Evolutionary conservation across 73 alveolate species (phyloP).

Genomic region (Paramecium pentaurelia): DNA sequence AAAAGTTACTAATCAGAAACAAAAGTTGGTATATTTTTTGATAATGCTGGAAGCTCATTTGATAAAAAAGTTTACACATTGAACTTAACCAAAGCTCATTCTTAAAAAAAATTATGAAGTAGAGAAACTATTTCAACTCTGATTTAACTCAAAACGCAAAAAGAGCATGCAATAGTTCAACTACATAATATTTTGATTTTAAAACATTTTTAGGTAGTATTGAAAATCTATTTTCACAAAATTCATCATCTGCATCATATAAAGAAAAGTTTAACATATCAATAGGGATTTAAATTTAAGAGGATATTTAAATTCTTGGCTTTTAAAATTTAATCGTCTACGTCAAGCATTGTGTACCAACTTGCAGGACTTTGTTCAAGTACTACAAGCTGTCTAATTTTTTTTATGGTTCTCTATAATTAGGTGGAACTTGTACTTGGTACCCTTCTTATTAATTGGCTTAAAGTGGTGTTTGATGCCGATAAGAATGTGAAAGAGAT

Average conservation of each 20-base stretch:
- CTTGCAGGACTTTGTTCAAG: background rate
- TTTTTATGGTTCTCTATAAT: background rate
- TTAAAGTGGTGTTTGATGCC: background rate
- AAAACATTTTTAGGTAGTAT: background rate
- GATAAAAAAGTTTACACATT: background rate
- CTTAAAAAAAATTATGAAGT: background rate
- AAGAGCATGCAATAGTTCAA: background rate
- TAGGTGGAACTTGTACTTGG: background rate
- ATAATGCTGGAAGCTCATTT: background rate
- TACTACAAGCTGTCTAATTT: background rate
- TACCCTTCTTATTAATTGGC: background rate
- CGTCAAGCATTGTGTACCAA: background rate
- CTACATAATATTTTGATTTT: background rate
- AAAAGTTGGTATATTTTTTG: background rate
- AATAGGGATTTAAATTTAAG: background rate
- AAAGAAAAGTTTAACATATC: background rate
- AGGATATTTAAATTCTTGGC: background rate
- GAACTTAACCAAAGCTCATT: background rate
- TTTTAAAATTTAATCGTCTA: background rate
- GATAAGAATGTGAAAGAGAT: background rate
- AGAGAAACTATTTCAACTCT: too few species aligned
- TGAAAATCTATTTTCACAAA: too few species aligned
- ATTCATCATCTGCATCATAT: background rate
- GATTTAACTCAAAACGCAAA: too few species aligned
- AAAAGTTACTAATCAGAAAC: background rate